Evolutionary conservation across 1,284 basidiomycete species (phyloP), one percentile per base, ranked within the genome.

Genomic region (Abortiporus biennis): DNA sequence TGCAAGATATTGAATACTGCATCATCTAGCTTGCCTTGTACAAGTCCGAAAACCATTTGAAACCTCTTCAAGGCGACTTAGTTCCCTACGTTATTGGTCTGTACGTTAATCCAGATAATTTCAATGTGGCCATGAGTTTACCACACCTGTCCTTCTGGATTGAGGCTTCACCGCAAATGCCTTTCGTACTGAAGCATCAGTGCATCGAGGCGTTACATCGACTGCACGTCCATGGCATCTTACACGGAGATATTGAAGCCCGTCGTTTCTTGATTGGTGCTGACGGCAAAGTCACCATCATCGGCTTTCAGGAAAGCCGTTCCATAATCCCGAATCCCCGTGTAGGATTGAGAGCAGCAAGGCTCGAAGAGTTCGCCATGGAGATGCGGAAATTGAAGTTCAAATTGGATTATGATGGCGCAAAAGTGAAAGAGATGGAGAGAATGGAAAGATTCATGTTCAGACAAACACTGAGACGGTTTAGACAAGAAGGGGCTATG

Each of bases 311-410:
- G 32, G 59, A 62, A 36, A 69, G 71, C 50, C 63, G 66, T 21
- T 65, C 69, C 3, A 42, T 62, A 4, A 54, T 55, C n/a, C 62
- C 68, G 21, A 59, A 66, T 24, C 42, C 59, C 6, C 58, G 58
- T 1, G 54, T 73, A 11, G 58, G 59, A 11, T 56, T 81, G 3
- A 46, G 50, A 19, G 49, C 46, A 19, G 68, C 71, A 12, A 35
- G 38, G 6, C 29, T 36, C 9, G 34, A 12, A 11, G 24, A 78
- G n/a, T 60, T 78, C 22, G 57, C 55, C 13, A 34, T 67, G 43
- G 80, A 83, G 49, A 71, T 76, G 65, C 66, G 76, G 36, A 69
- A 70, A 38, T 69, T 82, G 45, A 72, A 68, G 53, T 76, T 67
- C 54, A 66, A 74, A 48, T 64, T 83, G 4, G 62, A 74, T 49